Evolutionary conservation across 495 filamentous ascomycete species (phyloP).

Genomic region (Bathelium albidoporum): DNA sequence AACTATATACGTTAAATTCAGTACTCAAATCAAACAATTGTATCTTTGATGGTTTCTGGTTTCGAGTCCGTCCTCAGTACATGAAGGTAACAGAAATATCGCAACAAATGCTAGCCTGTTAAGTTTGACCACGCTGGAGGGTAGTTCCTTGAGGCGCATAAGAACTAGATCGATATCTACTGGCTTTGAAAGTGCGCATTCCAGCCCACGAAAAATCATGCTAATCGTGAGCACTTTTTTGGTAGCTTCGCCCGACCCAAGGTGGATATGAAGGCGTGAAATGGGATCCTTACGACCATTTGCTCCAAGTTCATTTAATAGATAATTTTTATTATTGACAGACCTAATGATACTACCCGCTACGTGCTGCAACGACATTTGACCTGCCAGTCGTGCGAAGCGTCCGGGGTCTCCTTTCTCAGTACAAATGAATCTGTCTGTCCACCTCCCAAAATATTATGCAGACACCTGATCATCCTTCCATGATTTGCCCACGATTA

Average conservation of each 20-base stretch:
- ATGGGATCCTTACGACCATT: not conserved
- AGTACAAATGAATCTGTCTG: not conserved
- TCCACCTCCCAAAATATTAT: not conserved
- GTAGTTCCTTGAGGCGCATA: too few relatives aligned
- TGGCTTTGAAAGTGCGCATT: too few relatives aligned
- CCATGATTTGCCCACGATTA: not conserved
- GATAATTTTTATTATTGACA: not conserved
- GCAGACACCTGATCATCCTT: not conserved
- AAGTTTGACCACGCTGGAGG: too few relatives aligned
- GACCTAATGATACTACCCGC: not conserved
- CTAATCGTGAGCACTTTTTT: too few relatives aligned
- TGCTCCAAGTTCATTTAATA: not conserved
- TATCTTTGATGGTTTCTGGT: too few relatives aligned
- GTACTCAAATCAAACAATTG: not conserved
- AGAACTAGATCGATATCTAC: too few relatives aligned
- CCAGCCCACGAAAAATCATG: too few relatives aligned
- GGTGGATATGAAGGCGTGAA: not conserved
- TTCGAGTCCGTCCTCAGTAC: too few relatives aligned
- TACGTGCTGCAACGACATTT: not conserved
- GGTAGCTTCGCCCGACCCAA: too few relatives aligned
- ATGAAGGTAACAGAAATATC: too few relatives aligned
- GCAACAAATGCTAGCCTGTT: too few relatives aligned
- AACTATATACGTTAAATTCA: not conserved
- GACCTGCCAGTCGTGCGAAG: conserved; percentile 2
- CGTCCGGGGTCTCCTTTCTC: not conserved